Conservation (phyloP, 225 moss, liverwort and hornwort genomes). For the Asterella californica region DNA sequence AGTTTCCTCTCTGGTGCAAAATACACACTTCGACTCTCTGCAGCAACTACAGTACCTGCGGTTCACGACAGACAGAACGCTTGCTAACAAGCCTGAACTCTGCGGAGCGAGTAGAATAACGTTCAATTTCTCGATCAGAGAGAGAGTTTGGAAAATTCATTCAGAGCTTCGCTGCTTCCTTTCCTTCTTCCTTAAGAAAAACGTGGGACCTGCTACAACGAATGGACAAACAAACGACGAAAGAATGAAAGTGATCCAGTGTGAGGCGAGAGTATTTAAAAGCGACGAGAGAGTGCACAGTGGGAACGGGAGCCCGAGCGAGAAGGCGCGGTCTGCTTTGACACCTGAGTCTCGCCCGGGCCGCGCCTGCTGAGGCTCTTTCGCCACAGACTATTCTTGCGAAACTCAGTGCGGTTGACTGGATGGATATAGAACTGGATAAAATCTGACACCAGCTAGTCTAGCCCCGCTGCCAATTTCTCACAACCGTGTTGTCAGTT, state of each 20-base stretch:
- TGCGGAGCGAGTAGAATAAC: too few species aligned
- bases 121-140: neutral
- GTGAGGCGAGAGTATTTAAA: neutral
- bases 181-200: neutral
- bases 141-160: neutral
- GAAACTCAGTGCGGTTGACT: neutral
- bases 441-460: conserved; percentile 22
- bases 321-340: neutral
- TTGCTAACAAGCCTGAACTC: neutral
- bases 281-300: neutral
- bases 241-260: conserved; percentile 1
- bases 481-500: conserved; percentile 10
- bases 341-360: neutral
- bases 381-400: neutral
- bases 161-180: neutral
- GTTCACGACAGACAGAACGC: neutral
- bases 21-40: neutral
- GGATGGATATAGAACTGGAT: conserved; percentile 19
- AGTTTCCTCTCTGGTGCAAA: neutral
- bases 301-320: too few species aligned
- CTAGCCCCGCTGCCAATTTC: neutral
- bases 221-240: neutral
- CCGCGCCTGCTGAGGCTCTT: neutral
- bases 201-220: neutral
- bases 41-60: neutral